phyloP scores from a whole-genome alignment of 495 filamentous ascomycete genomes.

The Neurospora sp. region DNA sequence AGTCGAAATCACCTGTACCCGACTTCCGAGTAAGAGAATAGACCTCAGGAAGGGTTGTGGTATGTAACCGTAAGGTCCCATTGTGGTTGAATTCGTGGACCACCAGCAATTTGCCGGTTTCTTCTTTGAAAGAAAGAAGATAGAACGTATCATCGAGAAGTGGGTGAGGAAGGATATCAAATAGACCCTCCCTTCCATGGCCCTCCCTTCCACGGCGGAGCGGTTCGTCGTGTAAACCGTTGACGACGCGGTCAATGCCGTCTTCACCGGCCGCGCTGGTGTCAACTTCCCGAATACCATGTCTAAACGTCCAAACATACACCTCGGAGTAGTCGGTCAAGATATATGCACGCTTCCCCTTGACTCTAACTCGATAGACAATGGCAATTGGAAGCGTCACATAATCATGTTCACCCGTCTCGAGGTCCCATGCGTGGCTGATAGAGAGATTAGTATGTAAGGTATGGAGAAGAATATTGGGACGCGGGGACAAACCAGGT shows the following conservation, averaged over 20 bases:
- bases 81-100: not conserved
- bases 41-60: not conserved
- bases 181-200: not conserved
- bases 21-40: not conserved
- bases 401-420: not conserved
- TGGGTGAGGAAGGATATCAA: not conserved
- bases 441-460: constrained; percentile 1
- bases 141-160: not conserved
- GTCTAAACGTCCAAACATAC: constrained; percentile 1
- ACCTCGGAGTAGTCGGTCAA: not conserved
- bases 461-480: not conserved
- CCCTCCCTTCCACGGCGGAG: not conserved
- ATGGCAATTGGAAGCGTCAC: not conserved
- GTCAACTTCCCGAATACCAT: not conserved
- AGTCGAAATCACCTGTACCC: not conserved
- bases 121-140: not conserved
- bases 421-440: constrained; percentile 8
- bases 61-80: not conserved
- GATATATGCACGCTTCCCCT: not conserved
- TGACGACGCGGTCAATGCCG: not conserved
- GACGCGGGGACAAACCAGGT: constrained; percentile 14
- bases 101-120: not conserved
- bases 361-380: not conserved
- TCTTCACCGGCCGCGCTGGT: not conserved
- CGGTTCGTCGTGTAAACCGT: accelerated